phyloP scores from a whole-genome alignment of 257 asterid species.

The Penstemon newberryi region DNA sequence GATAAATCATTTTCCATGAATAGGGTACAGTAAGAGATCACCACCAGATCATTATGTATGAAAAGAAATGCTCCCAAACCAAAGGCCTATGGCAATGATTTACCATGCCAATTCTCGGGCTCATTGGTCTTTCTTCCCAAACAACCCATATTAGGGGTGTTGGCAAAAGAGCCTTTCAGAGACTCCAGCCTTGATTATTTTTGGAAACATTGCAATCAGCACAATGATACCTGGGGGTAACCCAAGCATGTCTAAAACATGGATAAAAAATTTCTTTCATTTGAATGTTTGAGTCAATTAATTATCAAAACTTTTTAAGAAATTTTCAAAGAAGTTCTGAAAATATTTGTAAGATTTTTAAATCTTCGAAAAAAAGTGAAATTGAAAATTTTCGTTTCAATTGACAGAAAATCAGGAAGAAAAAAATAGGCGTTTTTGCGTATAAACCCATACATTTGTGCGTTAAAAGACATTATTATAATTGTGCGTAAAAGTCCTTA shows the following conservation, averaged over 20 bases:
- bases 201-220: conserved; percentile 54
- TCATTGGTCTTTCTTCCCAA: conserved; percentile 60
- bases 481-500: no score
- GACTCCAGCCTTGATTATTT: conserved; percentile 93
- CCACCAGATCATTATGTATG: conserved; percentile 34
- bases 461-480: no score
- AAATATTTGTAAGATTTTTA: no score
- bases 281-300: no score
- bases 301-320: no score
- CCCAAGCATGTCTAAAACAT: conserved; percentile 17
- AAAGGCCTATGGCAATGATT: conserved; percentile 85
- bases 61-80: conserved; percentile 69
- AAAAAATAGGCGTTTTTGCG: no score
- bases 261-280: no score
- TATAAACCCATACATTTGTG: no score
- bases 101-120: conserved; percentile 79
- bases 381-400: no score
- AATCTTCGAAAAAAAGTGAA: no score
- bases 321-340: no score
- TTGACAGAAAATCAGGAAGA: no score
- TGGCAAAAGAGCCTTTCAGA: conserved; percentile 57
- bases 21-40: neutral
- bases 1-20: neutral
- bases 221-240: conserved; percentile 21
- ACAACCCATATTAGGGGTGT: conserved; percentile 31